Evolutionary conservation across 2,329 filamentous ascomycete species (phyloP).

Genomic region (Geosmithia putterillii): DNA sequence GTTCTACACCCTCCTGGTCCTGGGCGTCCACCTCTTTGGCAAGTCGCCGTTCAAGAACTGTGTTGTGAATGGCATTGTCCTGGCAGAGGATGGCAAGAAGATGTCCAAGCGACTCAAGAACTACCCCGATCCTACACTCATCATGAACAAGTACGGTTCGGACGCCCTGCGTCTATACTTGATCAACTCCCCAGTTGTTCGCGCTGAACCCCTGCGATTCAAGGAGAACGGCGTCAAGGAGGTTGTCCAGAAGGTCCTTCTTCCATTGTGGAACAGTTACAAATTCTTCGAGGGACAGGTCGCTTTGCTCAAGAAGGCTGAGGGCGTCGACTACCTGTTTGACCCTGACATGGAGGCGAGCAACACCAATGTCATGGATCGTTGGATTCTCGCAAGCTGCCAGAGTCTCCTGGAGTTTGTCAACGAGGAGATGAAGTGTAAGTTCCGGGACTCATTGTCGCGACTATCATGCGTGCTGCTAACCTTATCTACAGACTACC

Average conservation of each 20-base stretch:
- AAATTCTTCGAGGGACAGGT: constrained; percentile 93
- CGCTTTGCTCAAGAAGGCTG: constrained; percentile 73
- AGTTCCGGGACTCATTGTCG: constrained; percentile 17
- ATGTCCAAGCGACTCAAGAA: constrained; percentile 98
- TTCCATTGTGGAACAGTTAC: constrained; percentile 93
- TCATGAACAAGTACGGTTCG: constrained; percentile 82
- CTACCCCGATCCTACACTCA: constrained; percentile 74
- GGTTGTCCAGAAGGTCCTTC: constrained; percentile 79
- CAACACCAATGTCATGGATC: constrained; percentile 88
- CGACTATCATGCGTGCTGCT: background rate
- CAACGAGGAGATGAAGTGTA: constrained; percentile 79
- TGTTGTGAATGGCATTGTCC: constrained; percentile 89
- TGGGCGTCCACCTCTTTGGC: constrained; percentile 80
- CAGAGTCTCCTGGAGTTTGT: constrained; percentile 87
- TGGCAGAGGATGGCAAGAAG: constrained; percentile 93
- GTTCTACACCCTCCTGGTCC: constrained; percentile 88
- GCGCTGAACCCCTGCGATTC: constrained; percentile 81
- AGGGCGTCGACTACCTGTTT: constrained; percentile 64
- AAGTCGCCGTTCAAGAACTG: constrained; percentile 85
- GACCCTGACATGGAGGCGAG: constrained; percentile 62
- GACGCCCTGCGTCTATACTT: constrained; percentile 90
- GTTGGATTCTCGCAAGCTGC: constrained; percentile 86
- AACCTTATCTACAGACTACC: constrained; percentile 37
- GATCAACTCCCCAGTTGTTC: constrained; percentile 91
- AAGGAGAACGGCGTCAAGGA: constrained; percentile 90